These are phyloP conservation scores for Xylaria cubensis DNA, from an alignment of 495 filamentous ascomycete species.

Conservation along the genomic window DNA sequence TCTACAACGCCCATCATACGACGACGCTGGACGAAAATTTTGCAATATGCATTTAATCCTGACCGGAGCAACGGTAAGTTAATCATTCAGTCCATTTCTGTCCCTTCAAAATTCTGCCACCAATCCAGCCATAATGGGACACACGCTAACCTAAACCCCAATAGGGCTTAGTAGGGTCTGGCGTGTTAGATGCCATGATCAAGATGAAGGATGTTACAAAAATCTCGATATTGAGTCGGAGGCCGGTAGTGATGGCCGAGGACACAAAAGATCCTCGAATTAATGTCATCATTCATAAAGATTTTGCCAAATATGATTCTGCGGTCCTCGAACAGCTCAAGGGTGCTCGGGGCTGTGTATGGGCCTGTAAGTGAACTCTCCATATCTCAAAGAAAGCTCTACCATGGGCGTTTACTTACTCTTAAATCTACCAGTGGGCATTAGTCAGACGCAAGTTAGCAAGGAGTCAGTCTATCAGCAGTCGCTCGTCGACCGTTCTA, in stretches of 20 bases:
- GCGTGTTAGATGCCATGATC: constrained; percentile 68
- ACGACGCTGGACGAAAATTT: neutral
- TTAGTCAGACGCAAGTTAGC: constrained; percentile 61
- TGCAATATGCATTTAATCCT: constrained; percentile 72
- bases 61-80: constrained; percentile 66
- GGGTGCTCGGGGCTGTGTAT: constrained; percentile 70
- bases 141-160: neutral
- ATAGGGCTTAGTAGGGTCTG: constrained; percentile 69
- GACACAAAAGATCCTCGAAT: constrained; percentile 62
- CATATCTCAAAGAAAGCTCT: neutral
- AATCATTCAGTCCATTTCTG: neutral
- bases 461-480: constrained; percentile 58
- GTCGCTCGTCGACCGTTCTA: constrained; percentile 3
- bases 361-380: constrained; percentile 55
- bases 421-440: constrained; percentile 50
- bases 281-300: constrained; percentile 69
- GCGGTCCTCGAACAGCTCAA: constrained; percentile 64
- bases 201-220: constrained; percentile 60
- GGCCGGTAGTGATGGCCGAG: constrained; percentile 69
- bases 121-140: neutral
- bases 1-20: neutral
- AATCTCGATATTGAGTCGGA: constrained; percentile 69
- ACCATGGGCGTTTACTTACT: constrained; percentile 6
- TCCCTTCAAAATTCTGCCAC: neutral
- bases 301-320: constrained; percentile 64